Conservation (phyloP, 116 monocot genomes). For the Papilionanthe hybrid region DNA sequence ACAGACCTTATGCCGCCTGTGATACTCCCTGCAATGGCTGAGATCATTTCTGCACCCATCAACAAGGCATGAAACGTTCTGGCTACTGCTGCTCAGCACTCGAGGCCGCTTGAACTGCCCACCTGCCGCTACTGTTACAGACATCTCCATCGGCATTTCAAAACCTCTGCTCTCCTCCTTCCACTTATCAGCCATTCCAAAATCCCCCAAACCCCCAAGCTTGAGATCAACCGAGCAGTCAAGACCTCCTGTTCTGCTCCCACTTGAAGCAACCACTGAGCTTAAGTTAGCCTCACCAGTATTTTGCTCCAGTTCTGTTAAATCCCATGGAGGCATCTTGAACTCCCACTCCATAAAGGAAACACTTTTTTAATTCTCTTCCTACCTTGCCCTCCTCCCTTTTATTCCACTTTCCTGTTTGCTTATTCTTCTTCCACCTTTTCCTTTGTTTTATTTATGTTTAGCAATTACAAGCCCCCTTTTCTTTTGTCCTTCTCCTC, state of each 20-base stretch:
- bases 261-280: conserved; percentile 1
- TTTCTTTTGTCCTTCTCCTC: conserved; percentile 2
- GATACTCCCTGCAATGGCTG: conserved; percentile 74
- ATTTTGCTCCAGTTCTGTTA: conserved; percentile 34
- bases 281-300: conserved; percentile 11
- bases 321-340: conserved; percentile 41
- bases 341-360: conserved; percentile 36
- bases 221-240: conserved; percentile 50
- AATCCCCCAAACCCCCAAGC: conserved; percentile 35
- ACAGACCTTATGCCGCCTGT: conserved; percentile 84
- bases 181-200: conserved; percentile 17
- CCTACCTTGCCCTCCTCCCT: background rate
- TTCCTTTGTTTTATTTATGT: background rate
- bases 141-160: conserved; percentile 7
- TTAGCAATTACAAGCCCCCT: background rate
- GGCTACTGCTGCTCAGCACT: conserved; percentile 23
- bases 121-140: conserved; percentile 40
- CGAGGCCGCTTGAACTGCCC: conserved; percentile 39
- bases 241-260: conserved; percentile 8
- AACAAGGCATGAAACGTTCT: conserved; percentile 53
- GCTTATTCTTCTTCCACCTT: background rate
- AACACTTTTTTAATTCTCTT: background rate
- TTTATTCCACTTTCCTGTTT: background rate
- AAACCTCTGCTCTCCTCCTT: conserved; percentile 8
- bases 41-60: conserved; percentile 76